Base-by-base conservation (phyloP, 2,329 filamentous ascomycete genomes). In the Monosporascus sp. region DNA sequence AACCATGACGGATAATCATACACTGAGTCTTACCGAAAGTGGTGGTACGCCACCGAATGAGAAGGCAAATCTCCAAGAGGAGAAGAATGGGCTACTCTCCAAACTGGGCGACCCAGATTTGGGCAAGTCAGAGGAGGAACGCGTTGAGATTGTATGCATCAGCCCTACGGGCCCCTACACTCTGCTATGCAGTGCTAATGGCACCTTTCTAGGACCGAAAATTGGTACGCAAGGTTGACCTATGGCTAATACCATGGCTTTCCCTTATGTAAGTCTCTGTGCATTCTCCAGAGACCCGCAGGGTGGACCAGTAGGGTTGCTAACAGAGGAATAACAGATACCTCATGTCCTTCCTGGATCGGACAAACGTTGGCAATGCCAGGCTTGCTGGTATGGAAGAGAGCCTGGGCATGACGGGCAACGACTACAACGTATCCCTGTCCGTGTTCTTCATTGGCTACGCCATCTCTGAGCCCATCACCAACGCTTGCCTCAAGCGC, bases 371-470 rank as follows among this genome's bases (percentile, higher is more conserved):
- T 43, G 67, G 67, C 51, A 89, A 90, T 71, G 90, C 83, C 38
- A 85, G 83, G 59, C 80, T 86, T 55, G 80, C 79, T 24, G 73
- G 76, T 49, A 69, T 84, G 11, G 59, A 71, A 27, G 60, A 76
- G 11, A 84, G 88, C 53, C 73, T 94, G 17, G 59, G 79, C 34
- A 82, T 93, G 49, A 78, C 78, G 0, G 77, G 80, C 2, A 71
- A 76, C 6, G 76, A 88, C 64, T 96, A 91, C 73, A 92, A 92
- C 68, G 77, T 81, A 22, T 82, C 85, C 0, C 77, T 96, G 7
- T 89, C 88, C 37, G 87, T 95, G 61, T 96, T 96, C 74, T 96
- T 95, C 73, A 78, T 95, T 48, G 91, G 88, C 1, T 96, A 96
- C 67, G 80, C 88, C 2, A 71, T 91, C 37, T 91, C 90, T 58